These are phyloP conservation scores for Kurtzmaniella quercitrusa DNA, from an alignment of 1,139 yeast genomes.

Conservation along the genomic window DNA sequence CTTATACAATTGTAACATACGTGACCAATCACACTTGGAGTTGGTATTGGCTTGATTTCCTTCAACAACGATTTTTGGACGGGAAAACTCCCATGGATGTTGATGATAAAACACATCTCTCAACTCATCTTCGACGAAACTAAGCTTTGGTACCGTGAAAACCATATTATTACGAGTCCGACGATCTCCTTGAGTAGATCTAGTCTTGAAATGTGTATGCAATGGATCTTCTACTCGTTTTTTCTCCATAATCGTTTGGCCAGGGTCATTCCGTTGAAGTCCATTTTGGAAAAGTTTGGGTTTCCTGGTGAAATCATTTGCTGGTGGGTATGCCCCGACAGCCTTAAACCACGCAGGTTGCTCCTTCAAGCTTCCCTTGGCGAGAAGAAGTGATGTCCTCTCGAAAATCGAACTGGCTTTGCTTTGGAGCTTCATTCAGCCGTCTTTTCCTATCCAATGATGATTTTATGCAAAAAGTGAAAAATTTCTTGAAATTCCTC, in stretches of 20 bases:
- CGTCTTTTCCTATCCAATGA: too few species aligned
- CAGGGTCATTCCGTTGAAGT: conserved; percentile 24
- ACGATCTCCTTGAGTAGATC: conserved; percentile 26
- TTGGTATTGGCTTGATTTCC: conserved; percentile 52
- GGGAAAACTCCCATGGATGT: conserved; percentile 97
- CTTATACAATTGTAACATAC: conserved; percentile 65
- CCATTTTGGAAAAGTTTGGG: conserved; percentile 31
- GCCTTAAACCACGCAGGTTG: conserved; percentile 89
- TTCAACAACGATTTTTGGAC: conserved; percentile 86
- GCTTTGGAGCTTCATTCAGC: conserved; percentile 71
- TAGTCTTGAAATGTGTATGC: conserved; percentile 44
- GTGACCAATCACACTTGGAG: conserved; percentile 67
- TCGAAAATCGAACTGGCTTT: conserved; percentile 70
- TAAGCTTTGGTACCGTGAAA: conserved; percentile 58
- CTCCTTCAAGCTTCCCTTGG: conserved; percentile 56
- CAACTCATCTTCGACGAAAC: conserved; percentile 76
- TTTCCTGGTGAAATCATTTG: conserved; percentile 51
- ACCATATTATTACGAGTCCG: conserved; percentile 26
- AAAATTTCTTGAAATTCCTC: not conserved
- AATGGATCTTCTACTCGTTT: conserved; percentile 7
- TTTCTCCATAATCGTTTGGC: conserved; percentile 19
- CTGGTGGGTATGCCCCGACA: conserved; percentile 77
- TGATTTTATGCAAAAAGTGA: too few species aligned
- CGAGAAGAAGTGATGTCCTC: conserved; percentile 68
- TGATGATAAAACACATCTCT: conserved; percentile 80